A percentile compares a stretch with the other conserved stretches of the same genome.
Evolutionary conservation across 2,329 filamentous ascomycete genomes (phyloP).

Genomic region (Venturia asperata): DNA sequence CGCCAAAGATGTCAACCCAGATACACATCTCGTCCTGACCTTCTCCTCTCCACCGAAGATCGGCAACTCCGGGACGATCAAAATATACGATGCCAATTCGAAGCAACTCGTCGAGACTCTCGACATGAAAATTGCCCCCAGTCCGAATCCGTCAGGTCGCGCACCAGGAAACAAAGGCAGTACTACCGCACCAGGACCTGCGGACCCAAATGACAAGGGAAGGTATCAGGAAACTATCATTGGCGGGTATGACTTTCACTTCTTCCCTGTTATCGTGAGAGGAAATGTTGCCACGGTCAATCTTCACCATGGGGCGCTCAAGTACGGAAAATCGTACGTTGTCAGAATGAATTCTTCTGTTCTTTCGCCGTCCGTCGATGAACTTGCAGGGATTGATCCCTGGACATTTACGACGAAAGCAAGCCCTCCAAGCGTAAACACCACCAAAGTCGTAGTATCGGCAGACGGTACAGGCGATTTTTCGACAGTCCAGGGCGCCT

Average conservation of each 20-base stretch:
- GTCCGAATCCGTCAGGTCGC: constrained; percentile 18
- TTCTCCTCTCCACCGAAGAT: constrained; percentile 18
- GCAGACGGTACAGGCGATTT: constrained; percentile 19
- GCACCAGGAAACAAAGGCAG: constrained; percentile 14
- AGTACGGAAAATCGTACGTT: constrained; percentile 18
- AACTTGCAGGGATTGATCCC: constrained; percentile 2
- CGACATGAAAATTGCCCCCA: constrained; percentile 18
- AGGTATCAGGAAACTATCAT: constrained; percentile 20
- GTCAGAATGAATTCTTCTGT: constrained; percentile 17
- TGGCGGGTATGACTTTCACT: constrained; percentile 20
- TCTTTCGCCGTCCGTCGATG: constrained; percentile 9
- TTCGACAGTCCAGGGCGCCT: constrained; percentile 19
- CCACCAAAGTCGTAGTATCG: constrained; percentile 9
- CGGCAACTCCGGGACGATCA: constrained; percentile 18
- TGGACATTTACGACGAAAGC: constrained; percentile 21
- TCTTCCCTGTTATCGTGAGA: constrained; percentile 20
- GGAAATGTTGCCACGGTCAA: constrained; percentile 19
- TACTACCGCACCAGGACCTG: constrained; percentile 11
- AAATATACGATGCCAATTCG: constrained; percentile 18
- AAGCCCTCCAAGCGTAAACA: not conserved
- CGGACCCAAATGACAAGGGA: constrained; percentile 17
- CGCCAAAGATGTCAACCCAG: constrained; percentile 20
- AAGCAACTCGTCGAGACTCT: constrained; percentile 20
- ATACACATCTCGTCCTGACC: constrained; percentile 19
- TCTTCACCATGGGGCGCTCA: constrained; percentile 18